phyloP scores from a whole-genome alignment of 2,329 filamentous ascomycete species.

The Dendrostoma leiphaemia region DNA sequence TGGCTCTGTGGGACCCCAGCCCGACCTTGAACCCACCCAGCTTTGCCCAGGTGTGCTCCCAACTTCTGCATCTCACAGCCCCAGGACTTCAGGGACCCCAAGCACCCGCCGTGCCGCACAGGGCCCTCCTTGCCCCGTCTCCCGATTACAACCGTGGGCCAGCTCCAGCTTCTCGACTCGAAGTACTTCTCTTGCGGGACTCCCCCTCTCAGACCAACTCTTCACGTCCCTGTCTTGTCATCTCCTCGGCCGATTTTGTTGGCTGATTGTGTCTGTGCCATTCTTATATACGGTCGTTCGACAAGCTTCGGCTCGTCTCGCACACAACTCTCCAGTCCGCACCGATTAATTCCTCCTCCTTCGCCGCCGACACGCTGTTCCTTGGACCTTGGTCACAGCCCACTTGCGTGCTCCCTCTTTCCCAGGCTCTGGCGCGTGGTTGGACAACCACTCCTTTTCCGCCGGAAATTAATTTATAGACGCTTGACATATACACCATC shows the following conservation, averaged over 20 bases:
- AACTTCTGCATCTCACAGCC: constrained; percentile 3
- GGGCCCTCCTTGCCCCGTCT: constrained; percentile 14
- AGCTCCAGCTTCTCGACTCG: constrained; percentile 11
- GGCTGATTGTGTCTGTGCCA: constrained; percentile 19
- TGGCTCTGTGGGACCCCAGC: constrained; percentile 16
- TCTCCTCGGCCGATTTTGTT: constrained; percentile 15
- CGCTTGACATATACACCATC: neutral
- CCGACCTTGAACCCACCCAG: constrained; percentile 1
- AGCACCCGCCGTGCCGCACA: constrained; percentile 1
- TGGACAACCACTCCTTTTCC: neutral
- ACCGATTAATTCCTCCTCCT: constrained; percentile 8
- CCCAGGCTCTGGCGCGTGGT: neutral
- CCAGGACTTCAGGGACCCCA: constrained; percentile 9
- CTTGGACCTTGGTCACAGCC: neutral
- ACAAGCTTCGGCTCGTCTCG: constrained; percentile 7
- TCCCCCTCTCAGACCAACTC: constrained; percentile 12
- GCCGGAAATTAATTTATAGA: neutral
- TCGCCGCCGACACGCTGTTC: neutral
- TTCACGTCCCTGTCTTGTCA: constrained; percentile 14
- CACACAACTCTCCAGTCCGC: constrained; percentile 1
- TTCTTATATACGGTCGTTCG: too few relatives aligned
- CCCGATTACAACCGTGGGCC: constrained; percentile 17
- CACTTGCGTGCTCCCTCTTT: neutral
- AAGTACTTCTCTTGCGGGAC: constrained; percentile 20
- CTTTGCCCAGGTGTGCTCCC: constrained; percentile 7